Conservation (phyloP, 441 rosid genomes). For the Pelargonium citronellum region DNA sequence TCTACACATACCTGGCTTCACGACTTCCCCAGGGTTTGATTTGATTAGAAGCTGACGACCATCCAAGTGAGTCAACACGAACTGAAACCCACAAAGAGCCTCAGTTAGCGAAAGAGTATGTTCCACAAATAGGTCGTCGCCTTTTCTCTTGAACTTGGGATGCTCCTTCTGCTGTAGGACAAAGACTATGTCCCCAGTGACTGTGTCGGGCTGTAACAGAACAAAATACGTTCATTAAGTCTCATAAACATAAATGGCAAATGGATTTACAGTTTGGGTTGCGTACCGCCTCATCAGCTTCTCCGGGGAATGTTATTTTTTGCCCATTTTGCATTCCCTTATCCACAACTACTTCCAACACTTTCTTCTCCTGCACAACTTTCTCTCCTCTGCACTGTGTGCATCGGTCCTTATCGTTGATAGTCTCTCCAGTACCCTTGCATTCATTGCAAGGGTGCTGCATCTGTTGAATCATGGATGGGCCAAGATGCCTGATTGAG, state of each 20-base stretch:
- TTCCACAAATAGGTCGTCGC: conserved; percentile 77
- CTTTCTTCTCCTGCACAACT: conserved; percentile 84
- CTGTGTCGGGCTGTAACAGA: conserved; percentile 69
- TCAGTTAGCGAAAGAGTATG: conserved; percentile 76
- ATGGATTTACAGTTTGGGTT: conserved; percentile 32
- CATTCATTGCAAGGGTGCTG: conserved; percentile 87
- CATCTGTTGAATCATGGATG: conserved; percentile 92
- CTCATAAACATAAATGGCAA: conserved; percentile 23
- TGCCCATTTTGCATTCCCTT: conserved; percentile 96
- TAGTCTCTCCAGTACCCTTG: conserved; percentile 88
- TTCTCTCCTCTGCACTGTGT: conserved; percentile 91
- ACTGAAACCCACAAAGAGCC: conserved; percentile 88
- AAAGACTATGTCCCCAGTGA: conserved; percentile 88
- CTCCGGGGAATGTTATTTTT: conserved; percentile 85
- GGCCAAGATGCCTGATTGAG: conserved; percentile 79
- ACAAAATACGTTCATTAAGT: conserved; percentile 32
- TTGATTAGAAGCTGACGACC: conserved; percentile 80
- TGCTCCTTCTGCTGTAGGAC: conserved; percentile 88
- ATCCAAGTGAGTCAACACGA: conserved; percentile 71
- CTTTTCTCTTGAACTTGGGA: conserved; percentile 79
- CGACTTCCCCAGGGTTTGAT: conserved; percentile 75
- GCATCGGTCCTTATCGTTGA: conserved; percentile 84
- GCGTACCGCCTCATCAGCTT: conserved; percentile 89
- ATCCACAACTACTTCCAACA: conserved; percentile 80
- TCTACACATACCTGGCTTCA: conserved; percentile 53